Evolutionary conservation across 768 basidiomycete genomes (phyloP).

Genomic region (Tulasnella sp.): DNA sequence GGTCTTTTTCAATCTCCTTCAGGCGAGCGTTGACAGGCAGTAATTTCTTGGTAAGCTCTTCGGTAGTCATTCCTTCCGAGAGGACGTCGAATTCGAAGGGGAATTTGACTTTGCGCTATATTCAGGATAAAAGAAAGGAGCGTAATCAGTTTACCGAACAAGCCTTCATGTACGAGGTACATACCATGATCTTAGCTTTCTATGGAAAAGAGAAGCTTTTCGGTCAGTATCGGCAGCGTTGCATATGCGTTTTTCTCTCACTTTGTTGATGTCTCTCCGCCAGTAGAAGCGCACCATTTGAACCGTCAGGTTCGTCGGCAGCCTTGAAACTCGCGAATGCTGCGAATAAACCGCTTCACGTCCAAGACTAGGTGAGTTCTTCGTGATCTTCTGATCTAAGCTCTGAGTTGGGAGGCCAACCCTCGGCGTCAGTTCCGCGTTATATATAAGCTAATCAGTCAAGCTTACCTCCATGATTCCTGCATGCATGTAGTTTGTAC

Average conservation of each 20-base stretch:
- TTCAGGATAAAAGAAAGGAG: background rate
- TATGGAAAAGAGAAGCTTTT: background rate
- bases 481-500: constrained; percentile 80
- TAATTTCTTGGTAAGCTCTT: constrained; percentile 66
- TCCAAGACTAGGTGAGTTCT: constrained; percentile 68
- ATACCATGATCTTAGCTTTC: constrained; percentile 95
- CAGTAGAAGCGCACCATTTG: constrained; percentile 97
- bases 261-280: constrained; percentile 74
- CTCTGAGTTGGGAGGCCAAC: constrained; percentile 42
- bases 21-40: constrained; percentile 61
- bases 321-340: constrained; percentile 68
- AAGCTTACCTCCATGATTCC: constrained; percentile 69
- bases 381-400: constrained; percentile 79
- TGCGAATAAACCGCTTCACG: constrained; percentile 77
- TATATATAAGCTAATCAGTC: background rate
- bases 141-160: background rate
- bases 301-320: constrained; percentile 78
- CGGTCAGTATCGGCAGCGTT: constrained; percentile 22
- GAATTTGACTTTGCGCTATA: constrained; percentile 84
- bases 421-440: background rate
- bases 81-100: constrained; percentile 78
- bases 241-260: constrained; percentile 20
- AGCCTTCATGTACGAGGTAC: constrained; percentile 15
- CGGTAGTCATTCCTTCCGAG: constrained; percentile 58
- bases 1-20: constrained; percentile 75